Conservation (phyloP, 495 filamentous ascomycete species). For the Xeromyces bisporus region DNA sequence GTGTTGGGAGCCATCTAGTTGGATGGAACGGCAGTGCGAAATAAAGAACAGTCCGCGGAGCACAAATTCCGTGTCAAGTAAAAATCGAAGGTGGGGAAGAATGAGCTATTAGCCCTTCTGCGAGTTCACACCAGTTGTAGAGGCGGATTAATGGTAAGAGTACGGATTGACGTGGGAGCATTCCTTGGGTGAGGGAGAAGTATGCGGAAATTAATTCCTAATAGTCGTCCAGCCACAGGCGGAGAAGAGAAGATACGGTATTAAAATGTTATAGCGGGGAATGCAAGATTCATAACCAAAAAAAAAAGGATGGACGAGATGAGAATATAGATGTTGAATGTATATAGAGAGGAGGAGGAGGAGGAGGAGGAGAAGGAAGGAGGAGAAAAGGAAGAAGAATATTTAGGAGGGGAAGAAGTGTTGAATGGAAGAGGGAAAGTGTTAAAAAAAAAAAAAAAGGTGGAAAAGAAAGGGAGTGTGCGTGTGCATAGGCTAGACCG, state of each 20-base stretch:
- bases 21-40: slow-evolving; percentile 5
- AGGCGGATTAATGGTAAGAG: slow-evolving; percentile 30
- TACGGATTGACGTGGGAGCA: slow-evolving; percentile 32
- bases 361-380: slow-evolving; percentile 18
- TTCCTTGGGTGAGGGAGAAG: slow-evolving; percentile 27
- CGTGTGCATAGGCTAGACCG: too few species aligned
- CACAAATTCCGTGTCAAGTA: slow-evolving; percentile 26
- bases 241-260: slow-evolving; percentile 18
- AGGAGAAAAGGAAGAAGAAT: slow-evolving; percentile 15
- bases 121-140: slow-evolving; percentile 35
- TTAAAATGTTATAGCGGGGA: slow-evolving; percentile 6
- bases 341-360: slow-evolving; percentile 16
- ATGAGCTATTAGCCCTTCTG: slow-evolving; percentile 35
- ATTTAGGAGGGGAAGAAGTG: slow-evolving; percentile 10
- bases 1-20: slow-evolving; percentile 33
- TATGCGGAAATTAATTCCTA: slow-evolving; percentile 21
- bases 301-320: slow-evolving; percentile 20
- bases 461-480: background rate
- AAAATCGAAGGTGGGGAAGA: slow-evolving; percentile 19
- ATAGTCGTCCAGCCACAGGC: slow-evolving; percentile 36
- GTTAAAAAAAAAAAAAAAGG: background rate
- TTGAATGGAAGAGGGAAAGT: background rate
- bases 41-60: slow-evolving; percentile 18
- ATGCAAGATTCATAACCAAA: too few species aligned
- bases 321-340: slow-evolving; percentile 19